Evolutionary conservation across 768 basidiomycete genomes (phyloP), one percentile per base, ranked within the genome.

Genomic region (Porpolomopsis calyptriformis): DNA sequence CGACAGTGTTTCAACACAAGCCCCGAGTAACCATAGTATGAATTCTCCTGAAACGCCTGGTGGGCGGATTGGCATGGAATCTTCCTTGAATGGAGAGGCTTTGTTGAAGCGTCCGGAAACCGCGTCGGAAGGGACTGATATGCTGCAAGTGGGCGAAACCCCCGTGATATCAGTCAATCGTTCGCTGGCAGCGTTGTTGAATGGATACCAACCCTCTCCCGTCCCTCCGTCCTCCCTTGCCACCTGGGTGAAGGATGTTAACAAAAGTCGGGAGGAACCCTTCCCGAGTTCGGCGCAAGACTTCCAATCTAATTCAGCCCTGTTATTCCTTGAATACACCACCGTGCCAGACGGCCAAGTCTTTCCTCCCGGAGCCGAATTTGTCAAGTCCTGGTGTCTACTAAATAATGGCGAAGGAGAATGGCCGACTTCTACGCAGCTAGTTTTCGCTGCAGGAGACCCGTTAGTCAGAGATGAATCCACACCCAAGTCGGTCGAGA

Each of bases 361-460:
- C 19, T 83, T 90, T 57, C 85, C 85, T 24, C 79, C 85, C 5
- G 88, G 88, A 26, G 85, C 85, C 0, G 85, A 85, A 58, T 92
- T 91, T 55, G 74, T 88, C 46, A 91, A 90, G 63, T 78, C 77
- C 18, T 92, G 88, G 88, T 68, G 71, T 46, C 72, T 90, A 68
- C 50, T 69, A 24, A 92, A 92, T 54, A 73, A 73, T 52, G 80
- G 86, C 12, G 56, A 53, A 11, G 45, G 59, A 4, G 70, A 77
- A 16, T 91, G 86, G 87, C 84, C 84, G 1, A 69, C 73, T 22
- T 62, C 65, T 10, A 87, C 87, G 0, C 71, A 78, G 54, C 61
- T 91, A 14, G 71, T 74, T 8, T 89, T 80, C 53, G 76, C 83
- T 37, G 83, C 78, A 7, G 88, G 88, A 14, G 77, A 80, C 31